These are phyloP conservation scores for Ammopiptanthus mongolicus DNA, from an alignment of 306 rosid genomes.

Conservation along the genomic window DNA sequence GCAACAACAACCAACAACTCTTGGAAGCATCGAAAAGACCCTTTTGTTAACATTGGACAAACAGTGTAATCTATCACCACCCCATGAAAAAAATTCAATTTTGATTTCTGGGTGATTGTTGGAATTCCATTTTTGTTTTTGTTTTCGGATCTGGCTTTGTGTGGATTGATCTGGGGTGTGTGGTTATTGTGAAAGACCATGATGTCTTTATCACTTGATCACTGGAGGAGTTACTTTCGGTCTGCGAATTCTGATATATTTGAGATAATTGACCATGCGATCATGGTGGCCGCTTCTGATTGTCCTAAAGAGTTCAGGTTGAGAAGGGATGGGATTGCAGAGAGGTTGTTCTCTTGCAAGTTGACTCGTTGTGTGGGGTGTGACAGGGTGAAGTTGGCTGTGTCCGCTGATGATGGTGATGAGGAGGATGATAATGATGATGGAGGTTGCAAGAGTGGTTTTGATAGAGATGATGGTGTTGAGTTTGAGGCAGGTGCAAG, in stretches of 20 bases:
- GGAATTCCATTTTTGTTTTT: background rate
- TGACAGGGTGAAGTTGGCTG: conserved; percentile 50
- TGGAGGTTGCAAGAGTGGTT: conserved; percentile 37
- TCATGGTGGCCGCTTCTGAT: conserved; percentile 84
- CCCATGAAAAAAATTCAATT: conserved; percentile 16
- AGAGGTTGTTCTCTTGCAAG: conserved; percentile 52
- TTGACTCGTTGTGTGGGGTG: conserved; percentile 66
- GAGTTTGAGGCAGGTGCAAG: conserved; percentile 67
- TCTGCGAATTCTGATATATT: conserved; percentile 66
- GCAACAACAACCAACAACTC: background rate
- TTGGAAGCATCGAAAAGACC: background rate
- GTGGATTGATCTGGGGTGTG: background rate
- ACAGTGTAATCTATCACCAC: background rate
- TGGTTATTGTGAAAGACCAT: conserved; percentile 23
- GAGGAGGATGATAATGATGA: conserved; percentile 16
- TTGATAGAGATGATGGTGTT: conserved; percentile 32
- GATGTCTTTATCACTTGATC: conserved; percentile 66
- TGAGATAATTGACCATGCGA: conserved; percentile 75
- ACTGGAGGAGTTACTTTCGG: conserved; percentile 82
- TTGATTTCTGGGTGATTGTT: conserved; percentile 35
- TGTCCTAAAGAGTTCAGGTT: conserved; percentile 70
- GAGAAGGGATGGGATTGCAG: conserved; percentile 78
- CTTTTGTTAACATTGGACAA: background rate
- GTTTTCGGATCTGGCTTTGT: background rate
- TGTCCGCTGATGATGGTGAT: conserved; percentile 27